Evolutionary conservation across 305 asterid species (phyloP), one percentile per base, ranked within the genome.

Genomic region (Stenogyne calaminthoides): DNA sequence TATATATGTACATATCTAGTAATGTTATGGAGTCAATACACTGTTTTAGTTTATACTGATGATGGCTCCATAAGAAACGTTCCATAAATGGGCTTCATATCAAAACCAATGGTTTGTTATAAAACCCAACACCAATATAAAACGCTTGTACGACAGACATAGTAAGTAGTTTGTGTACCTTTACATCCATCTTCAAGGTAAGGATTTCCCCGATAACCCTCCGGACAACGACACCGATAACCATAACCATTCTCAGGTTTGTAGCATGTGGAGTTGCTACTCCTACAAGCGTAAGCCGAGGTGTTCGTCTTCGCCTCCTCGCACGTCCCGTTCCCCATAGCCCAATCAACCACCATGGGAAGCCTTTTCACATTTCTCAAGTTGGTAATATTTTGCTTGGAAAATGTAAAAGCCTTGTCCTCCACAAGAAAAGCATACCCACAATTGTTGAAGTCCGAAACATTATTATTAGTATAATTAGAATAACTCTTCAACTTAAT

Each of bases 121-220:
- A 3, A 3, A 25, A 3, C 29, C 29, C 29, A 25, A 25, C 29
- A 25, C 29, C 29, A 25, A 3, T 25, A 25, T 25, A 25, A 25
- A 25, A 25, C 29, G 3, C 29, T 25, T 25, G 29, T 25, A 25
- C 29, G 3, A 25, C 29, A 25, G n/a, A n/a, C n/a, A n/a, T 25
- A 25, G 29, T 25, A 25, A 25, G 29, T 25, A 25, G 29, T 25
- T 25, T 25, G 3, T 25, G 29, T 25, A 25, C 29, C n/a, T 67
- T 40, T 18, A 22, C 79, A 78, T 1, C 82, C 82, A 76, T 32
- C 10, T 6, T 0, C 4, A 16, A 82, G 77, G 67, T 80, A 83
- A 2, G 84, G 87, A 37, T 74, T 83, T 14, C 84, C 87, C 14
- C n/a, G n/a, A n/a, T n/a, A n/a, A n/a, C n/a, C n/a, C n/a, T n/a